Percentiles rank a stretch among this genome's conserved stretches.
Conservation (phyloP, 192 early-diverging fungal genomes). For the Obelidium mucronatum region DNA sequence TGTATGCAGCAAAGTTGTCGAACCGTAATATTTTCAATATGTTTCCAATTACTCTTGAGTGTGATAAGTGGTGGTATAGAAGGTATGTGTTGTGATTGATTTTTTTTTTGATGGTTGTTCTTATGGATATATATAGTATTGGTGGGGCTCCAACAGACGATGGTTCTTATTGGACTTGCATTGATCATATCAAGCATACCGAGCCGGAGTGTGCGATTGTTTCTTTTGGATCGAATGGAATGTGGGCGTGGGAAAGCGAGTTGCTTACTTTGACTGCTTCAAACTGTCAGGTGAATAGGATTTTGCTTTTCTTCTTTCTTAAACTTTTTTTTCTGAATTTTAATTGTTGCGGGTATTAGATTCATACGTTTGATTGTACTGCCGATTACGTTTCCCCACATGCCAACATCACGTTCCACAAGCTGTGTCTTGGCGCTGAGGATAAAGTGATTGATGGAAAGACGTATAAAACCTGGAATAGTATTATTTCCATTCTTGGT, state of each 20-base stretch:
- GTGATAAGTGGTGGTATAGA: neutral
- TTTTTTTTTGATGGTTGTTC: too few species aligned
- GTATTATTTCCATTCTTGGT: neutral
- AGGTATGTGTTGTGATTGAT: too few species aligned
- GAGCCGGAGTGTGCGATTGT: neutral
- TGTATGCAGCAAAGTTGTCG: neutral
- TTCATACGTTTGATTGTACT: neutral
- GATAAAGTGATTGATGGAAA: slow-evolving; percentile 4
- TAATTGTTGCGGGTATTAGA: neutral
- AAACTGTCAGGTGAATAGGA: neutral
- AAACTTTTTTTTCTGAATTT: neutral
- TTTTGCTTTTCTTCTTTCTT: neutral
- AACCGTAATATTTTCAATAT: neutral
- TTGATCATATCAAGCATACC: neutral
- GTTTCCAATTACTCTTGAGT: neutral
- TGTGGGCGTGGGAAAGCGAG: neutral
- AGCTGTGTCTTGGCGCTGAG: neutral
- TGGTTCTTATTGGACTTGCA: slow-evolving; percentile 5
- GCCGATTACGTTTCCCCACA: neutral
- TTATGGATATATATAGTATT: too few species aligned
- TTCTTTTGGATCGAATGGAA: neutral
- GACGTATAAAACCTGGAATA: neutral
- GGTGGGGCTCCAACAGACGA: neutral
- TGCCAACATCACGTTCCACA: slow-evolving; percentile 4
- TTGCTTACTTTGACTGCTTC: neutral